Evolutionary conservation across 2,329 filamentous ascomycete species (phyloP).

Genomic region (Scopulariopsis brevicaulis): DNA sequence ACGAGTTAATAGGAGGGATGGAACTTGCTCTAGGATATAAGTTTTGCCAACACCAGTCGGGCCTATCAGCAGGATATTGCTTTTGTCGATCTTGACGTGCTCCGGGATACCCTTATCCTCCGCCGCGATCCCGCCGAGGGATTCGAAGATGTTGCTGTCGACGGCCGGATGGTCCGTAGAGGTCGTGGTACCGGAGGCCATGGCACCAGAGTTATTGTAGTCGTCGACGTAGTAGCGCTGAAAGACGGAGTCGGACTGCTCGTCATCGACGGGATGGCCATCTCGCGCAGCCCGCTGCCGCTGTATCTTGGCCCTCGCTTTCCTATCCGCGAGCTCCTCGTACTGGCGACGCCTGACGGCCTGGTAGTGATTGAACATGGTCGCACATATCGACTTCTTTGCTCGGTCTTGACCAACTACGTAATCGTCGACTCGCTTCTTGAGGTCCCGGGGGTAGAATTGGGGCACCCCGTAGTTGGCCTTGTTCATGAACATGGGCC

Average conservation of each 20-base stretch:
- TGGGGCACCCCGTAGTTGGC: conserved; percentile 46
- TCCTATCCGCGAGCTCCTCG: conserved; percentile 57
- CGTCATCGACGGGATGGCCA: conserved; percentile 3
- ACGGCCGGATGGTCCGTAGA: background rate
- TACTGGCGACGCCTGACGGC: conserved; percentile 68
- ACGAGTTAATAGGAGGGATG: background rate
- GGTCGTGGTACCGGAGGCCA: background rate
- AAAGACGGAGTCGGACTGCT: conserved; percentile 11
- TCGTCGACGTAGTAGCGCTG: background rate
- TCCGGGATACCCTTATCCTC: conserved; percentile 32
- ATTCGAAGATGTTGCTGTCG: conserved; percentile 16
- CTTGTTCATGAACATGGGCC: conserved; percentile 46
- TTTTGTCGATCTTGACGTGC: conserved; percentile 78
- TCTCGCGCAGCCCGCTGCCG: conserved; percentile 63
- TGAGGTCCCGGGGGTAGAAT: conserved; percentile 60
- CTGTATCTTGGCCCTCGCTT: conserved; percentile 49
- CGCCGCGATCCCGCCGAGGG: conserved; percentile 27
- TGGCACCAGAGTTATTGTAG: background rate
- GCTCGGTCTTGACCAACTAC: conserved; percentile 93
- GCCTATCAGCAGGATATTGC: conserved; percentile 81
- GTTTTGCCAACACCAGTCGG: conserved; percentile 96
- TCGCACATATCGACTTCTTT: conserved; percentile 85
- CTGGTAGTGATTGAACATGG: conserved; percentile 96
- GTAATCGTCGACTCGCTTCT: conserved; percentile 87
- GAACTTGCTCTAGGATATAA: conserved; percentile 62